A percentile compares a stretch with the other conserved stretches of the same genome.
Conservation (phyloP, 2,329 filamentous ascomycete genomes). For the Emmonsiellopsis sp. region DNA sequence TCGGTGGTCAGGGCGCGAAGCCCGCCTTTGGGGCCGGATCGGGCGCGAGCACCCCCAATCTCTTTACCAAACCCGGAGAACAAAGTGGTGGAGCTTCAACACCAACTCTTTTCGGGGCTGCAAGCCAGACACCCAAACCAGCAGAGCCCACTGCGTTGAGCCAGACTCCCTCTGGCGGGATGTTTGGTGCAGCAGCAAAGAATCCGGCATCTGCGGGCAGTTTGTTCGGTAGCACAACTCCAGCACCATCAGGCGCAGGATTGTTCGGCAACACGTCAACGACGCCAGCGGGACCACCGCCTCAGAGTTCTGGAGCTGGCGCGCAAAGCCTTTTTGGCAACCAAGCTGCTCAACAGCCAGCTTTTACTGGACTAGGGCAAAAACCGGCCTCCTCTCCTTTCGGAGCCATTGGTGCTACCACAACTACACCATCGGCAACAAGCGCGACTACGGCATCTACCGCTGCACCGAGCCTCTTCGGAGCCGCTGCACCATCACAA, state of each 20-base stretch:
- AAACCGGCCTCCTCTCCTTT: not conserved
- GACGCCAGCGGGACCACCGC: constrained; percentile 42
- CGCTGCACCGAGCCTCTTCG: constrained; percentile 15
- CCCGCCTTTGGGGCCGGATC: constrained; percentile 5
- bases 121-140: constrained; percentile 28
- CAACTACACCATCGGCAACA: constrained; percentile 17
- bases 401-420: constrained; percentile 2
- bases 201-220: constrained; percentile 10
- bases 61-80: constrained; percentile 22
- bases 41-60: constrained; percentile 17
- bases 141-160: constrained; percentile 22
- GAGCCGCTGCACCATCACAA: constrained; percentile 22
- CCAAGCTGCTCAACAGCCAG: constrained; percentile 18
- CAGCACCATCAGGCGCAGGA: constrained; percentile 25
- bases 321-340: constrained; percentile 20
- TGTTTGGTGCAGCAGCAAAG: constrained; percentile 25
- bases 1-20: constrained; percentile 4
- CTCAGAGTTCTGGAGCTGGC: constrained; percentile 19
- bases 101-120: constrained; percentile 19
- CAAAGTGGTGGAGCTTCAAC: constrained; percentile 14
- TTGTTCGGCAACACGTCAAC: constrained; percentile 36
- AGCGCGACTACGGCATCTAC: constrained; percentile 11
- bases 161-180: constrained; percentile 20
- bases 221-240: constrained; percentile 28
- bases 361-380: constrained; percentile 9